A percentile compares a stretch with the other conserved stretches of the same genome.
Conservation (phyloP, 2,329 filamentous ascomycete species). For the Fonsecaea pedrosoi region DNA sequence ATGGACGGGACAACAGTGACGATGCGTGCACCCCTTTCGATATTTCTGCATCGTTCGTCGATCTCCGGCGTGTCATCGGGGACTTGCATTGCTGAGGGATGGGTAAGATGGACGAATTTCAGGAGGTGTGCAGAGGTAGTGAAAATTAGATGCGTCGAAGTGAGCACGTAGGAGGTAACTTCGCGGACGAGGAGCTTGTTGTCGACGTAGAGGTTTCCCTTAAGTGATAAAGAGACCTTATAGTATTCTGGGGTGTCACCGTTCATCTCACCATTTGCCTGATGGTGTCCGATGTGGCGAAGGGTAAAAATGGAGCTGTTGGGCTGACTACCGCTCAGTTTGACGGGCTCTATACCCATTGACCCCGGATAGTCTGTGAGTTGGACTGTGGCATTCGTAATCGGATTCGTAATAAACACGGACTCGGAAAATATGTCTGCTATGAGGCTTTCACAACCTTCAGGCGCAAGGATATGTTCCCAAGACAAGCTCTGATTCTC, state of each 20-base stretch:
- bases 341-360: neutral
- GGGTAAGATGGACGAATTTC: conserved; percentile 86
- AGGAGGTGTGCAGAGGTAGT: conserved; percentile 92
- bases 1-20: conserved; percentile 88
- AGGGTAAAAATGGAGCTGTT: conserved; percentile 30
- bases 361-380: conserved; percentile 7
- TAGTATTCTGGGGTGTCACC: conserved; percentile 27
- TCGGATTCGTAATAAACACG: conserved; percentile 26
- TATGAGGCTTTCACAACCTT: conserved; percentile 26
- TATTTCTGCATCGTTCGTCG: conserved; percentile 88
- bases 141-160: conserved; percentile 81
- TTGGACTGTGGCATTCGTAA: conserved; percentile 17
- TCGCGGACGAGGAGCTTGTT: conserved; percentile 77
- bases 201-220: conserved; percentile 80
- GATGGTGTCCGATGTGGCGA: neutral
- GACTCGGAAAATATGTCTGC: conserved; percentile 26
- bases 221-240: conserved; percentile 70
- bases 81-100: conserved; percentile 59
- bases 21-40: conserved; percentile 86
- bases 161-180: conserved; percentile 88
- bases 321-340: conserved; percentile 20
- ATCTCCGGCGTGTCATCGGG: conserved; percentile 87
- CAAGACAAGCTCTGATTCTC: neutral
- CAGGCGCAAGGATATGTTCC: conserved; percentile 18
- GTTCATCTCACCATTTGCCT: conserved; percentile 18